Evolutionary conservation across 2,329 filamentous ascomycete species (phyloP).

Genomic region (Cyphellophora attinorum): DNA sequence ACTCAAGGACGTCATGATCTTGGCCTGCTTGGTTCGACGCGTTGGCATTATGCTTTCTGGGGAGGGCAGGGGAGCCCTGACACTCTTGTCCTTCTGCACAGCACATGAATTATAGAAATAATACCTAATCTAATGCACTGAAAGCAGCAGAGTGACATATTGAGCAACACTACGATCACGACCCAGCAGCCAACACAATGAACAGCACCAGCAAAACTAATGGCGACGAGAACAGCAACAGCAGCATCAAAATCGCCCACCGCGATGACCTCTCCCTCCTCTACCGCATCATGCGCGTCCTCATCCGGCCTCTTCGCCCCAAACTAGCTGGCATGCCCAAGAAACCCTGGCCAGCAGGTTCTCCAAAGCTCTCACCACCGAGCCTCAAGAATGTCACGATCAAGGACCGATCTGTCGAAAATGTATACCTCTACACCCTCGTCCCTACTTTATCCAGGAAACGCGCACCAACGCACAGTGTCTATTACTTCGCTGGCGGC

Average conservation of each 20-base stretch:
- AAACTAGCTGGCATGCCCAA: constrained; percentile 8
- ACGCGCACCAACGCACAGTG: constrained; percentile 16
- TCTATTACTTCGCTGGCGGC: constrained; percentile 49
- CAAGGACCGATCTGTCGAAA: constrained; percentile 31
- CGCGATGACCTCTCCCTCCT: constrained; percentile 11
- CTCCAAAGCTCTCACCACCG: constrained; percentile 27
- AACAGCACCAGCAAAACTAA: too few species aligned
- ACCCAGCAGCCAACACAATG: too few species aligned
- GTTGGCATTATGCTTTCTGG: too few species aligned
- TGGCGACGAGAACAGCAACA: constrained; percentile 9
- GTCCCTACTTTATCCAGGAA: constrained; percentile 1
- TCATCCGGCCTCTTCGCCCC: constrained; percentile 13
- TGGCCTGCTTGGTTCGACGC: too few species aligned
- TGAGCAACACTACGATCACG: too few species aligned
- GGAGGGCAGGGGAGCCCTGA: too few species aligned
- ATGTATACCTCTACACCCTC: constrained; percentile 39
- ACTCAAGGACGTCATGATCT: too few species aligned
- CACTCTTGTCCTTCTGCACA: too few species aligned
- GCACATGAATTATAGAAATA: too few species aligned
- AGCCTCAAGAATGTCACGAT: constrained; percentile 25
- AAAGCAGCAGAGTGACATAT: too few species aligned
- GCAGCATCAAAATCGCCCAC: constrained; percentile 4
- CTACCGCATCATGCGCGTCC: constrained; percentile 9
- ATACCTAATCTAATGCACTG: too few species aligned
- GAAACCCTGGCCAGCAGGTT: constrained; percentile 26